Evolutionary conservation across 164 flowering plant genomes (phyloP).

Genomic region (Buxus sempervirens): DNA sequence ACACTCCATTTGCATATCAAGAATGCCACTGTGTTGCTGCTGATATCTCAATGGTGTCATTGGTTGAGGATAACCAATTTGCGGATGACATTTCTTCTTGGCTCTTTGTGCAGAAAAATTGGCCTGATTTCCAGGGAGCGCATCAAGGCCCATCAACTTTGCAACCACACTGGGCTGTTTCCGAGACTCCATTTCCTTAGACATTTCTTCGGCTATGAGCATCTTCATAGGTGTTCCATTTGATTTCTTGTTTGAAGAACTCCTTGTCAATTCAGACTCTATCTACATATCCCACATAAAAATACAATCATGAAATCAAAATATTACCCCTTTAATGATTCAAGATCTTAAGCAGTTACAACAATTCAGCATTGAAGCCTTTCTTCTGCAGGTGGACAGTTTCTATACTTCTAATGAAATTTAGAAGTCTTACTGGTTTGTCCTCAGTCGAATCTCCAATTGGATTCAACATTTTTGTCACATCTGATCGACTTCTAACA

Average conservation of each 20-base stretch:
- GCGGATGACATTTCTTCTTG: constrained; percentile 28
- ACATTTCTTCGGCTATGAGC: constrained; percentile 93
- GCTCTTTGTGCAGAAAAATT: constrained; percentile 27
- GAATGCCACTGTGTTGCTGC: constrained; percentile 36
- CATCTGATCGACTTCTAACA: constrained; percentile 53
- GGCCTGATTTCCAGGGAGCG: constrained; percentile 40
- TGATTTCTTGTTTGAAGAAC: constrained; percentile 43
- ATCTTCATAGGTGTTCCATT: constrained; percentile 89
- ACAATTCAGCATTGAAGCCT: background rate
- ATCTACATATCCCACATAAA: constrained; percentile 41
- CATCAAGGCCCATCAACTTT: constrained; percentile 72
- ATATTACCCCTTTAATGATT: background rate
- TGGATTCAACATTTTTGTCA: constrained; percentile 35
- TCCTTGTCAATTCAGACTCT: constrained; percentile 43
- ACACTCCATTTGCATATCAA: constrained; percentile 32
- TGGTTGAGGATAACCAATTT: constrained; percentile 27
- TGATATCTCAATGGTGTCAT: constrained; percentile 32
- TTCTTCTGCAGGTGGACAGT: background rate
- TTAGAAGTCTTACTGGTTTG: constrained; percentile 42
- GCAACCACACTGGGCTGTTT: constrained; percentile 60
- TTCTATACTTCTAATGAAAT: background rate
- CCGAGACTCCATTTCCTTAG: constrained; percentile 47
- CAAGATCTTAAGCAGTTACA: constrained; percentile 2
- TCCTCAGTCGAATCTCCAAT: constrained; percentile 47
- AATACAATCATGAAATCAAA: constrained; percentile 3